Base-by-base conservation (phyloP, 306 rosid species). In the Acmispon strigosus region DNA sequence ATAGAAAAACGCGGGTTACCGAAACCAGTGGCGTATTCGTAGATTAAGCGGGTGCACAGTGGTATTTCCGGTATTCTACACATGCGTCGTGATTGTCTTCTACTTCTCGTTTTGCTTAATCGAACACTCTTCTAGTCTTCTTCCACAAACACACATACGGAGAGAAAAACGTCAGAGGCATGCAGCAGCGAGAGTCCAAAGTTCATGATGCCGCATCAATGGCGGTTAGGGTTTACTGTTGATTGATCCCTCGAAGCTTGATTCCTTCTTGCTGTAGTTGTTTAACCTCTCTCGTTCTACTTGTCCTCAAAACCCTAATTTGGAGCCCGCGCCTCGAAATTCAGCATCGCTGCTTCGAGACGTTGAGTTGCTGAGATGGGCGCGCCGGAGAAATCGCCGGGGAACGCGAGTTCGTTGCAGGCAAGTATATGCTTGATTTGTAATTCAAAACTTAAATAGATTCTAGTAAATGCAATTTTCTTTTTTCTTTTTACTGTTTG, bases 171-270 rank as follows among this genome's bases (percentile, higher is more conserved):
- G n/a, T n/a, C n/a, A n/a, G n/a, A n/a, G 37, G 37, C 5, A 27
- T 27, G 34, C 34, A 32, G 76, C 57, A 32, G 76, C 57, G 34
- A 57, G 66, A 45, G 49, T 69, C 62, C 75, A 45, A 52, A 62
- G 70, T 72, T 84, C 65, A 4, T 78, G 42, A 82, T 68, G 76
- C 84, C 64, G 18, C 76, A 49, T 86, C 39, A 76, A 82, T 87
- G 89, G 89, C 91, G 88, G 88, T 86, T 92, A 86, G 98, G 92
- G 96, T 85, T 92, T 82, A 64, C 75, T 18, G 56, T 82, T 81
- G 78, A 83, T 76, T n/a, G n/a, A n/a, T n/a, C n/a, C 79, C 73
- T 72, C 75, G 36, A 76, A 73, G 54, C 72, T 77, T 54, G 71
- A 72, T 85, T 83, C 75, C 66, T n/a, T n/a, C 62, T 68, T 57